A percentile compares a stretch with the other conserved stretches of the same genome.
phyloP scores from a whole-genome alignment of 192 early-diverging fungal genomes.

The Podila horticola region DNA sequence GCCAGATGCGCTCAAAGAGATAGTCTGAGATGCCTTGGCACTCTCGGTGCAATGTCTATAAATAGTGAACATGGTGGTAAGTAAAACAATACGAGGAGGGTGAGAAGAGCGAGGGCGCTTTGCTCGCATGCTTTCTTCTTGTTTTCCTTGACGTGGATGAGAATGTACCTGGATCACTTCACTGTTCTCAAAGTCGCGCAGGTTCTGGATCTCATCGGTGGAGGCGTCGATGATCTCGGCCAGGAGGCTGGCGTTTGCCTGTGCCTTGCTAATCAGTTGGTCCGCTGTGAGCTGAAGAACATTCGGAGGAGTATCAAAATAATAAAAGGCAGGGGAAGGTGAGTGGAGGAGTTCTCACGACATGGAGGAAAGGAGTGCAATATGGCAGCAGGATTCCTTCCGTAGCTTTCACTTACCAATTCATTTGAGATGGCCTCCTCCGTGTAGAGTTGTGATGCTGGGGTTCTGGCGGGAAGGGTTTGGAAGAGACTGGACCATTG shows the following conservation, averaged over 20 bases:
- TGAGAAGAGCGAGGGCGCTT: neutral
- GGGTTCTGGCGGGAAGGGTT: slow-evolving; percentile 20
- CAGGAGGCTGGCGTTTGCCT: slow-evolving; percentile 31
- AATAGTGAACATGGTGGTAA: neutral
- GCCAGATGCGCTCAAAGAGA: slow-evolving; percentile 38
- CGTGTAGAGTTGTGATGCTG: slow-evolving; percentile 29
- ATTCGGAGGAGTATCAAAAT: neutral
- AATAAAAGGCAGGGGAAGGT: neutral
- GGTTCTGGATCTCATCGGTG: slow-evolving; percentile 7
- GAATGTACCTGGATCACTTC: slow-evolving; percentile 36
- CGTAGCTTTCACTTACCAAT: slow-evolving; percentile 15
- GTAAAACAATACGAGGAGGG: neutral
- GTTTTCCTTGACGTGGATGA: neutral
- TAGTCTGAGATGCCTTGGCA: slow-evolving; percentile 45
- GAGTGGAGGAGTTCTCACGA: neutral
- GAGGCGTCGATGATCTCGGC: slow-evolving; percentile 28
- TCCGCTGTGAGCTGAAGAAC: slow-evolving; percentile 15
- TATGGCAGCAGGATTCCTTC: too few species aligned
- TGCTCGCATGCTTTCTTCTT: neutral
- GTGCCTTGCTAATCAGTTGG: slow-evolving; percentile 35
- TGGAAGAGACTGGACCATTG: slow-evolving; percentile 34
- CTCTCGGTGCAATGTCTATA: slow-evolving; percentile 23
- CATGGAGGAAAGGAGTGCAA: too few species aligned
- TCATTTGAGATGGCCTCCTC: slow-evolving; percentile 37
- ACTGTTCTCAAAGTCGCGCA: slow-evolving; percentile 16